A percentile compares a stretch with the other conserved stretches of the same genome.
Evolutionary conservation across 2,329 filamentous ascomycete species (phyloP).

Genomic region (Fusarium praegraminearum): DNA sequence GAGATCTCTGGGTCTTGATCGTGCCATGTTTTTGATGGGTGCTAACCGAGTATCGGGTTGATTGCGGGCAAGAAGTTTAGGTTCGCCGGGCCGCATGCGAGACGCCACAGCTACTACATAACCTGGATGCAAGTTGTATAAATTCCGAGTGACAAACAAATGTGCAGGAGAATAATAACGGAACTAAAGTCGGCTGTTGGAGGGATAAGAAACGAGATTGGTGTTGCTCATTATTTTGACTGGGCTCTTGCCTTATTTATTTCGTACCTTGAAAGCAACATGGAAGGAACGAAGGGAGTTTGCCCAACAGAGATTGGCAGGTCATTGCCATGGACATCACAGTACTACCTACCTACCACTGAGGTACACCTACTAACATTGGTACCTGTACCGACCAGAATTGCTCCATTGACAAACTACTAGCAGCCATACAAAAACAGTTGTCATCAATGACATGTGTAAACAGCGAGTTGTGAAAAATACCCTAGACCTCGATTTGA

Average conservation of each 20-base stretch:
- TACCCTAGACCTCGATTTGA: constrained; percentile 5
- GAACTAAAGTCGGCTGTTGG: background rate
- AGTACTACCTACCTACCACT: too few relatives aligned
- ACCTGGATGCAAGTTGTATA: background rate
- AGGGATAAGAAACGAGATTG: background rate
- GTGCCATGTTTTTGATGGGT: background rate
- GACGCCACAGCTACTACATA: background rate
- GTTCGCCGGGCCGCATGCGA: constrained; percentile 5
- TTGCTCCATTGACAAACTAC: too few relatives aligned
- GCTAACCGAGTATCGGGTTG: background rate
- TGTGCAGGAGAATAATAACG: background rate
- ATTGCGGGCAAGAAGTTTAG: background rate
- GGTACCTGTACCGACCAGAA: background rate
- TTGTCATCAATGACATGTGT: background rate
- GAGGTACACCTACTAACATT: background rate
- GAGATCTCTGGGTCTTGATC: constrained; percentile 1
- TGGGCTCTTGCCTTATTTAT: too few relatives aligned
- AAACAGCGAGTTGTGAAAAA: background rate
- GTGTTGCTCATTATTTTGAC: too few relatives aligned
- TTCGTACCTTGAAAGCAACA: background rate
- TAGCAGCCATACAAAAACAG: background rate
- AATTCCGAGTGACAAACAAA: background rate
- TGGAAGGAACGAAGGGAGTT: background rate
- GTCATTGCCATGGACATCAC: background rate
- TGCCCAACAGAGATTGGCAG: background rate